Evolutionary conservation across 495 filamentous ascomycete genomes (phyloP), one percentile per base, ranked within the genome.

Genomic region (Chlorociboria aeruginascens): DNA sequence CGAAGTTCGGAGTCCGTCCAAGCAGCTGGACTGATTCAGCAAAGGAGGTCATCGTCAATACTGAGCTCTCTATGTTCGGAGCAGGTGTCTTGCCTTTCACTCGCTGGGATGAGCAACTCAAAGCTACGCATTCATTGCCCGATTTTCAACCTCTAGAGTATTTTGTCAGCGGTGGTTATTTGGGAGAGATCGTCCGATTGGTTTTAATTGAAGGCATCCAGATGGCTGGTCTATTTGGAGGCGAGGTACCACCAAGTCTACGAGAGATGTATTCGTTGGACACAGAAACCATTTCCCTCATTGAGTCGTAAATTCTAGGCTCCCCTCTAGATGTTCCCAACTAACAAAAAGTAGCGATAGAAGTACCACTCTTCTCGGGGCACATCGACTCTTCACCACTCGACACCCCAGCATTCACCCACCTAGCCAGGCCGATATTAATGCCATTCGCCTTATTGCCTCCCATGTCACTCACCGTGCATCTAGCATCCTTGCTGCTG

Each of bases 71-170:
- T 43, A 89, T 93, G 77, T 81, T 83, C 39, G 81, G 82, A 40
- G 71, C 75, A 7, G 84, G 76, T 40, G 79, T 84, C 16, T 68
- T 83, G 4, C 77, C 82, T 8, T 66, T 81, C 39, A 89, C 86
- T 3, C 77, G 74, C 53, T 90, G 85, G 85, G 86, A 93, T 53
- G 52, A 65, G 10, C 58, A 69, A 30, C 66, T 94, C 9, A 80
- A 81, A 48, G 65, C 61, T 1, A 72, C 66, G 1, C 83, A 85
- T 58, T 72, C 81, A 11, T 73, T 77, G 4, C 87, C 87, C 0
- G 83, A 84, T 0, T 94, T 92, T 53, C 86, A 92, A 54, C 87
- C 87, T 0, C 73, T 90, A 29, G 87, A 94, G 62, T 83, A 90
- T 52, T 75, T 89, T 65, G 81, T 86, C 6, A 79, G 82, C 51